Evolutionary conservation across 208 protist genomes (phyloP).

Genomic region (Leishmania gerbilli): DNA sequence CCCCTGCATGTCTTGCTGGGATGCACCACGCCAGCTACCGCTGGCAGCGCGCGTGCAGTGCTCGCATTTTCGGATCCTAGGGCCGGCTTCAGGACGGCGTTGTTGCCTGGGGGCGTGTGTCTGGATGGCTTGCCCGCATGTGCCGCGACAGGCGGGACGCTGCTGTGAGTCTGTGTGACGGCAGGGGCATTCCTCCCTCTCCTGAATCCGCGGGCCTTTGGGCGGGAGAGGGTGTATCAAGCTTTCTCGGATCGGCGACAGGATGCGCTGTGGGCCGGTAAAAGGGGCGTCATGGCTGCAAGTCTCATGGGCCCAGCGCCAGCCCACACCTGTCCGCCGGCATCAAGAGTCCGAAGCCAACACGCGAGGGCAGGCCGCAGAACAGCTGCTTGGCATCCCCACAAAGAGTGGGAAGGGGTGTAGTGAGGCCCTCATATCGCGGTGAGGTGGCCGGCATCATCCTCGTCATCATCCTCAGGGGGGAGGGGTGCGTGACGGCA

Average conservation of each 20-base stretch:
- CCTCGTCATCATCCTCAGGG: background rate
- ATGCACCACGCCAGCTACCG: background rate
- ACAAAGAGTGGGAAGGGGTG: background rate
- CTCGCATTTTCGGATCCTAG: background rate
- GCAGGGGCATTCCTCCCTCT: no score
- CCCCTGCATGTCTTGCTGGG: background rate
- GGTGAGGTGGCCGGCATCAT: background rate
- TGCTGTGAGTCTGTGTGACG: no score
- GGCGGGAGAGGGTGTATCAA: no score
- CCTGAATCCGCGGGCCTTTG: no score
- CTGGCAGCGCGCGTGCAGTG: background rate
- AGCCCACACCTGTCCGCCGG: background rate
- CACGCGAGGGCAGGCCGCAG: background rate
- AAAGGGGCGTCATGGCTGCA: background rate
- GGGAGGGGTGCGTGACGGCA: no score
- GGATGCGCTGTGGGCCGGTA: background rate
- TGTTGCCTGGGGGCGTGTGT: background rate
- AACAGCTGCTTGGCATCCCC: background rate
- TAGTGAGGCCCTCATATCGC: background rate
- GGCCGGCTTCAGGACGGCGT: background rate
- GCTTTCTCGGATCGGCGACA: no score
- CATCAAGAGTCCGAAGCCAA: background rate
- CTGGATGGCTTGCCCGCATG: no score
- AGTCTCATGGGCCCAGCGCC: background rate
- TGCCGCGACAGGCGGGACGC: no score